Evolutionary conservation across 1,284 basidiomycete genomes (phyloP), one percentile per base, ranked within the genome.

Genomic region (Rhodotorula sp.): DNA sequence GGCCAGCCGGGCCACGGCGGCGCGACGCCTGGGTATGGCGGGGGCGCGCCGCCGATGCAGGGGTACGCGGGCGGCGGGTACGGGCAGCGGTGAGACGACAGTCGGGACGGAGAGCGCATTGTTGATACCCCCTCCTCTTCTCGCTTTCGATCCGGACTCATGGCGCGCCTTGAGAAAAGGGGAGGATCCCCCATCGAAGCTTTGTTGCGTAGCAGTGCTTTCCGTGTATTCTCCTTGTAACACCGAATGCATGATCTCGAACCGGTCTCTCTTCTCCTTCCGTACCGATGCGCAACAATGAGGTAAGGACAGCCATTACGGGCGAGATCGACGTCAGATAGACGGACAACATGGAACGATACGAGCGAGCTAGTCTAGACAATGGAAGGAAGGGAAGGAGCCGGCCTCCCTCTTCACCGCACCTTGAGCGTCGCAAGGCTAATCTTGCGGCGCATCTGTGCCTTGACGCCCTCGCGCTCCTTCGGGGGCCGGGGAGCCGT

Each of bases 371-470:
- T 16, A 21, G 21, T 7, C 54, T 4, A 12, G 7, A 41, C 27
- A 19, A 44, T n/a, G 5, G 21, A 16, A 59, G 10, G 34, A 34
- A 34, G 34, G 34, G 34, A 34, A 34, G 34, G 34, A 34, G 34
- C 34, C 34, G 34, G 34, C 34, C 16, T 21, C 9, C 5, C 4
- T 12, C 25, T 60, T 27, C 45, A 65, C 34, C 56, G 41, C 34
- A 42, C 56, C 48, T 49, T n/a, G 23, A 65, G 42, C 13, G 64
- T 65, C 56, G 64, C 64, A 17, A 65, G 49, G 48, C 56, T 58
- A 19, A 65, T 49, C 56, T 65, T 65, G 41, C 64, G 44, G 44
- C 45, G 46, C 41, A 25, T 34, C 27, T 42, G n/a, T 44, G 42
- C 53, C 41, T 10, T 25, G 21, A 8, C 27, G 41, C 50, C 52